Evolutionary conservation across 352 stramenopile species (phyloP), one percentile per base, ranked within the genome.

Genomic region (Globisporangium iwayamae): DNA sequence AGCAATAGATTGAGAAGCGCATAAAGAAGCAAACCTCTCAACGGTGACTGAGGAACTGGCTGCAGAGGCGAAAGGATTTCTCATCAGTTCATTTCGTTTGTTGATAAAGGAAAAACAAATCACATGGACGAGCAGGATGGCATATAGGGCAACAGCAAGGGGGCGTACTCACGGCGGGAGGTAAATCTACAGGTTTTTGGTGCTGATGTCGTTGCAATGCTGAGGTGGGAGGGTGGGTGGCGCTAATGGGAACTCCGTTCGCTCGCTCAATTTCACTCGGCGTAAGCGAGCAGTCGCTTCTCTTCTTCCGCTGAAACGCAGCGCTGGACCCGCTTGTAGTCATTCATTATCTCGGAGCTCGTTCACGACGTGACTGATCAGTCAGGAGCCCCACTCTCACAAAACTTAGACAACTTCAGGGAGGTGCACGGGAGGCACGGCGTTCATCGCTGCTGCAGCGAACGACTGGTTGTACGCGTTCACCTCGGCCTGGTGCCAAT

Each of bases 381-480:
- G 4, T 30, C 9, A 30, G 30, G 18, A 5, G 8, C 34, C 20
- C 25, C 25, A 28, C 25, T 28, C 25, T 38, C 1, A 22, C 32
- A 18, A 11, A 18, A 11, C 30, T 79, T 64, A 87, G 3, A 88
- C 81, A 38, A 89, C 74, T 54, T 93, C 84, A 43, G 81, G 73
- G 13, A 93, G 66, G 55, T 87, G 80, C 18, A 81, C 74, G 20
- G 85, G 83, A 11, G 86, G 86, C 25, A 87, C 77, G 3, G 86
- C 86, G 68, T 92, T 95, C 83, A 95, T 95, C 2, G 86, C 86
- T 10, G 86, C 86, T 28, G 71, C 74, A 2, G 82, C 84, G 39
- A 93, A 91, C 38, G 79, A 91, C 62, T 91, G 77, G 60, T 95
- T 95, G 78, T 95, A 93, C 36, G 79, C 78, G 22, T 76, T 73